Base-by-base conservation (phyloP, 495 filamentous ascomycete species). In the Podospora conica region DNA sequence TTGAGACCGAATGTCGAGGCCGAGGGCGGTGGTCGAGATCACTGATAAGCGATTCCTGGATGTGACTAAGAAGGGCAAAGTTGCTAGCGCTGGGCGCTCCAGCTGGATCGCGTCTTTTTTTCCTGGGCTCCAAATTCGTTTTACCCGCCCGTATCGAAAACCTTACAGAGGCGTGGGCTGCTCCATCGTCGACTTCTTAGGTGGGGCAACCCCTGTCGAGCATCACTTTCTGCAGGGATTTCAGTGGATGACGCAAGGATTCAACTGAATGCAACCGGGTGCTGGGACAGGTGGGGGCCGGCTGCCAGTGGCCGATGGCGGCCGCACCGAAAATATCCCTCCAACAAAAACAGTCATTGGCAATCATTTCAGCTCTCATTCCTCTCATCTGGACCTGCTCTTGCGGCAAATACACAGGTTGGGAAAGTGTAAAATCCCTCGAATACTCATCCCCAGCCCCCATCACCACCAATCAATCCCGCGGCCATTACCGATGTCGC, bases 41-140 rank as follows among this genome's bases (percentile, higher is more conserved):
- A 48, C 7, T 57, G 62, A 64, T 64, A 64, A 64, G 62, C 55
- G 29, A 55, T 55, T n/a, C 54, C n/a, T 23, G 62, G 53, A 55
- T 62, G n/a, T 21, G 61, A 22, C 27, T 48, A 63, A 48, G 20
- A 23, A 60, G 25, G 15, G 5, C 22, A 58, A 21, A 20, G n/a
- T n/a, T n/a, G 55, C 55, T 61, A 61, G 59, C 59, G 59, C 59
- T 3, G 28, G n/a, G n/a, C n/a, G n/a, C n/a, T n/a, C n/a, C n/a
- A n/a, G n/a, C 15, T 56, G 21, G 57, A 27, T 58, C 62, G 62
- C 62, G 62, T 25, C 54, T 64, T 64, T 64, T 64, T 64, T 64
- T 58, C 21, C 58, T 24, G n/a, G n/a, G 6, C 40, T 48, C 40
- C 40, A 48, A 48, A 48, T 48, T 48, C 40, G 9, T 28, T 63